Conservation (phyloP, 768 basidiomycete species). For the Hygrocybe punicea region DNA sequence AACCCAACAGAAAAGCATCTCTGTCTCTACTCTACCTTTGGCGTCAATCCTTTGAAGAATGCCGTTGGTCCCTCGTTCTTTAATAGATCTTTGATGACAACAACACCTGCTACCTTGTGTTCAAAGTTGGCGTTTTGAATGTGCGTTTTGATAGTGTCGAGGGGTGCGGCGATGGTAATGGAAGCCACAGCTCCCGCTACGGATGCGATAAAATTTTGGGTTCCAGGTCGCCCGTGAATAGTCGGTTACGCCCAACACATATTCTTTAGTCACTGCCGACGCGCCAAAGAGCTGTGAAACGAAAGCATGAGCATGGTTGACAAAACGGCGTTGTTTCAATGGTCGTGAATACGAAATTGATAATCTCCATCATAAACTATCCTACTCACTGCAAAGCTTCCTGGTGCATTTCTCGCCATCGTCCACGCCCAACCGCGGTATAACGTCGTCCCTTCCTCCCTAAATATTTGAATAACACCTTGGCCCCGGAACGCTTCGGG, state of each 20-base stretch:
- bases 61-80: too few relatives aligned
- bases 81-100: constrained; percentile 83
- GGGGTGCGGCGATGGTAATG: constrained; percentile 92
- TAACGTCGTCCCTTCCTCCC: constrained; percentile 80
- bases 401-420: constrained; percentile 95
- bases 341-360: too few relatives aligned
- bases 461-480: too few relatives aligned
- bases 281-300: constrained; percentile 89
- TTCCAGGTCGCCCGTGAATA: too few relatives aligned
- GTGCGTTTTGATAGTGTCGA: constrained; percentile 94
- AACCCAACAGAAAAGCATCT: too few relatives aligned
- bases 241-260: constrained; percentile 79
- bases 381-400: constrained; percentile 91
- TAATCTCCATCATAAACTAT: too few relatives aligned
- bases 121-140: constrained; percentile 99
- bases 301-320: neutral
- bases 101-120: constrained; percentile 71
- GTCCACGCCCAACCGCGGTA: constrained; percentile 99
- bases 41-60: too few relatives aligned
- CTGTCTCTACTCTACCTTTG: too few relatives aligned
- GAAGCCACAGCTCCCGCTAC: constrained; percentile 92
- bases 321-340: constrained; percentile 35
- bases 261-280: constrained; percentile 92
- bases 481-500: too few relatives aligned
- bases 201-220: constrained; percentile 94